Conservation (phyloP, 495 filamentous ascomycete species). For the Penicillium herquei region DNA sequence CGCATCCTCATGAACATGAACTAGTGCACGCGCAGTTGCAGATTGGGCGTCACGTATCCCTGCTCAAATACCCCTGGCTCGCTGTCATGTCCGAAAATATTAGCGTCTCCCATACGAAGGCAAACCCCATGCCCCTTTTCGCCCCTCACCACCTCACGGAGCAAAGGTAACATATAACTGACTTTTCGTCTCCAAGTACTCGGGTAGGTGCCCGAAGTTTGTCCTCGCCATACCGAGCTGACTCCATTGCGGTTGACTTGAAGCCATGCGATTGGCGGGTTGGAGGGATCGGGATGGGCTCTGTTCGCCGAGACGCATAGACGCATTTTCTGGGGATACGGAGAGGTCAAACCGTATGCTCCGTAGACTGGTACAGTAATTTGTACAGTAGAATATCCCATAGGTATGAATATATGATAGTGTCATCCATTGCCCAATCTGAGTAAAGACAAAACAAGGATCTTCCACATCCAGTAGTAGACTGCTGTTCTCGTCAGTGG, state of each 20-base stretch:
- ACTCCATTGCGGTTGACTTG: not conserved
- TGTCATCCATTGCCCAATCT: not conserved
- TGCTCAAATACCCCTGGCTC: not conserved
- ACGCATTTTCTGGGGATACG: not conserved
- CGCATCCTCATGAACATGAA: no score
- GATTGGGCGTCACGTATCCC: constrained; percentile 1
- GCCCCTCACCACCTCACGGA: no score
- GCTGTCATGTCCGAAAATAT: not conserved
- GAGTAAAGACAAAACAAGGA: not conserved
- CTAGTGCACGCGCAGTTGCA: not conserved
- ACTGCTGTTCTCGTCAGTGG: no score
- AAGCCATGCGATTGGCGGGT: not conserved
- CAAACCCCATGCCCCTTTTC: no score
- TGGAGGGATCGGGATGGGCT: not conserved
- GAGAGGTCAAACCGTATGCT: not conserved
- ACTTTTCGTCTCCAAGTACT: not conserved
- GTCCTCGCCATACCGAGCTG: not conserved
- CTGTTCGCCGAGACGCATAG: constrained; percentile 5
- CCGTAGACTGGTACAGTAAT: no score
- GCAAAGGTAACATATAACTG: no score
- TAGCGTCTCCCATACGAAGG: not conserved
- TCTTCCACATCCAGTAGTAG: not conserved
- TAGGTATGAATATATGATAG: constrained; percentile 3
- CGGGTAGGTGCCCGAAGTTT: constrained; percentile 2
- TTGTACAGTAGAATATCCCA: no score